Evolutionary conservation across 2,329 filamentous ascomycete species (phyloP), one percentile per base, ranked within the genome.

Genomic region (Cadophora malorum): DNA sequence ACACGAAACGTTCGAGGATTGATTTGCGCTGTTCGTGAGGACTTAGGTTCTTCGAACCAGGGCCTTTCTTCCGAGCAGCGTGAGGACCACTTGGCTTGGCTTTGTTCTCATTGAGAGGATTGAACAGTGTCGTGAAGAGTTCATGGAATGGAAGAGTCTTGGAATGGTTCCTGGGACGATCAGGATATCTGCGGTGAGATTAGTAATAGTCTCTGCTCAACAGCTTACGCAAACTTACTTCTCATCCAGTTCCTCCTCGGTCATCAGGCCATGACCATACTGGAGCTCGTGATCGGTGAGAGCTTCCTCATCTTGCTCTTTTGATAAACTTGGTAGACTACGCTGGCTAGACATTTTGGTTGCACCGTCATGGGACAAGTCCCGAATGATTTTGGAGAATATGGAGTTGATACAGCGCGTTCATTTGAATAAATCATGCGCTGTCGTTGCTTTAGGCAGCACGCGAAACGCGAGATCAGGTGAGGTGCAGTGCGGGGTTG

Each of bases 1-100:
- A 86, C 73, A 99, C 93, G 81, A 97, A 99, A 8, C 90, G 85
- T 65, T 94, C 88, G 71, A 99, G 93, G 72, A 97, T 91, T 74
- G 89, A 88, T 0, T 91, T 87, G 47, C 93, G 88, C 70, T 91
- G 86, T 78, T 97, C 94, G 72, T 95, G 88, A 0, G 93, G 90
- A 3, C 89, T 90, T 9, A 88, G 82, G 64, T 86, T 88, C 5
- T 58, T 72, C 80, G 82, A 79, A 9, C 89, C 87, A 71, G 88
- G 83, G 0, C 87, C 86, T 0, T 88, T 90, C 66, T 82, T 80
- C 77, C 89, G 91, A 3, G 84, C 82, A 0, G 86, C 87, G 0
- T 86, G 80, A 23, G 71, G 71, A 6, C 65, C 66, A 8, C 63
- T 53, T 3, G 53, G 50, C 33, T 94, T 94, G 74, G 91, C 94